Base-by-base conservation (phyloP, 1,284 basidiomycete species). In the Ganoderma boninense region DNA sequence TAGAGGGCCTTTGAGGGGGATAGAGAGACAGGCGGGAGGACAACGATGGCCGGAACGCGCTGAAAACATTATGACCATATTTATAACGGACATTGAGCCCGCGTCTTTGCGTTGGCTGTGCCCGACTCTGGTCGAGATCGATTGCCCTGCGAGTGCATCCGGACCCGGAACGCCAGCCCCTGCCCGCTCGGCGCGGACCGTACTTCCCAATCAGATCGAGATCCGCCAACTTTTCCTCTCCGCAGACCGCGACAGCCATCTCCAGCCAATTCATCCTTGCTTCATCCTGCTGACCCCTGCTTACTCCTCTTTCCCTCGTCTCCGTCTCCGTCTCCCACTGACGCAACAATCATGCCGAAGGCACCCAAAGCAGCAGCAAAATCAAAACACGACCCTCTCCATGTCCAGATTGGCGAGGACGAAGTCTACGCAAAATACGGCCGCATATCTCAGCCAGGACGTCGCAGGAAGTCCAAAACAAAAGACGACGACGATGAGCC, bases 311-410 rank as follows among this genome's bases (percentile, higher is more conserved):
- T 64, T 35, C 42, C 56, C 29, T 62, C 44, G 40, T 59, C 65
- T 11, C 60, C 62, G 13, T 20, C 62, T 40, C 46, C 40, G 56
- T 18, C 10, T 49, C 52, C 20, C 46, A 61, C 18, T 11, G 8
- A 23, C 43, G 8, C 4, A n/a, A 18, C 23, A 35, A 38, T 65
- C 72, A 94, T 94, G 92, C 93, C 93, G 73, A 87, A 91, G 73
- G 82, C 84, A 8, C 79, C 83, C 71, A 91, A 87, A 79, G 72
- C 85, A 5, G 73, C 82, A 20, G 82, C 82, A 66, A 93, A 91
- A 74, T 79, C 85, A 26, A 85, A 95, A 76, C 96, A 95, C 80
- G 95, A 95, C 77, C 95, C 96, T 29, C 87, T 97, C n/a, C 90
- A 93, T 76, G 86, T 92, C 49, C 93, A 96, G 79, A 85, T 97